Conservation (phyloP, 2,329 filamentous ascomycete genomes). For the Ophiocordyceps polyrhachis-furcata region DNA sequence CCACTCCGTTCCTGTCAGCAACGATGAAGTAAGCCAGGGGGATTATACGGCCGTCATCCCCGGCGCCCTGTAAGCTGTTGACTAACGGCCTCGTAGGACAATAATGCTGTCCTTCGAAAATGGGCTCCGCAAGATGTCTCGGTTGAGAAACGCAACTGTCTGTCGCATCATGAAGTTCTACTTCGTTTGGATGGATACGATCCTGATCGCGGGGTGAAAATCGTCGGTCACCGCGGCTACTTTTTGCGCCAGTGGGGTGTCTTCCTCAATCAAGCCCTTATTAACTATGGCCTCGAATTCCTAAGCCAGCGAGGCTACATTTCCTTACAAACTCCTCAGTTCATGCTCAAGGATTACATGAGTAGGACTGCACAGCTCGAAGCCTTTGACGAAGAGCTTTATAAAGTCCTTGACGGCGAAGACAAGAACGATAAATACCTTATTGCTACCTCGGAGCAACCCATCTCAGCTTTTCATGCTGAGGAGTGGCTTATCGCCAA, state of each 20-base stretch:
- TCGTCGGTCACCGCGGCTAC: slow-evolving; percentile 88
- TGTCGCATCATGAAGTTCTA: slow-evolving; percentile 92
- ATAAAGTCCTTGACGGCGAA: slow-evolving; percentile 85
- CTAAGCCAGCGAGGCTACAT: slow-evolving; percentile 65
- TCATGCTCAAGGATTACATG: slow-evolving; percentile 94
- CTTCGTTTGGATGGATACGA: slow-evolving; percentile 80
- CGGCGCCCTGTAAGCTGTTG: neutral
- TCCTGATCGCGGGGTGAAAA: slow-evolving; percentile 78
- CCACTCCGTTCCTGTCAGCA: slow-evolving; percentile 63
- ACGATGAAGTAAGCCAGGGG: slow-evolving; percentile 44
- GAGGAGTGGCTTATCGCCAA: slow-evolving; percentile 79
- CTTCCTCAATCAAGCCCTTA: slow-evolving; percentile 77
- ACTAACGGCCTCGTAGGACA: slow-evolving; percentile 29
- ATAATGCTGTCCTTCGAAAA: slow-evolving; percentile 58
- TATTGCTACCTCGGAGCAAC: slow-evolving; percentile 78
- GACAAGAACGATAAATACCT: slow-evolving; percentile 71
- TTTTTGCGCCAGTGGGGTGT: slow-evolving; percentile 81
- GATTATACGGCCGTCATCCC: neutral
- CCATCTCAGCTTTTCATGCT: slow-evolving; percentile 79
- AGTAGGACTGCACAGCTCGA: slow-evolving; percentile 94
- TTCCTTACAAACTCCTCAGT: slow-evolving; percentile 71
- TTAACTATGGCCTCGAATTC: slow-evolving; percentile 91
- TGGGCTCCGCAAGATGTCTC: slow-evolving; percentile 65
- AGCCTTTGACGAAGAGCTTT: slow-evolving; percentile 94
- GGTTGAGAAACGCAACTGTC: slow-evolving; percentile 55